Conservation (phyloP, 495 filamentous ascomycete genomes). For the Neurospora sp. region DNA sequence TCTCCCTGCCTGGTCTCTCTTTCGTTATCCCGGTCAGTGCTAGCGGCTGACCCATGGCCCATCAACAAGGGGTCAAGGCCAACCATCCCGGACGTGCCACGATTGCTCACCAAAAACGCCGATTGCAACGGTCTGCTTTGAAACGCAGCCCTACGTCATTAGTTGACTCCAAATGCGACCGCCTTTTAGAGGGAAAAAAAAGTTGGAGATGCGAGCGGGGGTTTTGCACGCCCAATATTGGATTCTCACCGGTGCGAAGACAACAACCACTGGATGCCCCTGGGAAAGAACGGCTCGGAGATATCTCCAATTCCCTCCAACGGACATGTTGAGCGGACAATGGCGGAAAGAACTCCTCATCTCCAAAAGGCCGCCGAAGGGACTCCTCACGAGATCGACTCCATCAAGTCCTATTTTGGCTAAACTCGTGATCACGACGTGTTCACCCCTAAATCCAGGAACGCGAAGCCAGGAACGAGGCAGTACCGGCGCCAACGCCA, state of each 20-base stretch:
- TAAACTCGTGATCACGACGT: background rate
- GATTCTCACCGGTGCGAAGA: background rate
- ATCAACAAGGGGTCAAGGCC: background rate
- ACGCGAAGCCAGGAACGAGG: background rate
- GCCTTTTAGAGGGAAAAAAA: background rate
- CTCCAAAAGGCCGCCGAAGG: background rate
- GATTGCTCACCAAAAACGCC: background rate
- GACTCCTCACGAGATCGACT: background rate
- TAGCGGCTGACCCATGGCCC: background rate
- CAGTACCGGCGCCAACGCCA: background rate
- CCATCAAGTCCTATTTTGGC: background rate
- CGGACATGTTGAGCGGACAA: background rate
- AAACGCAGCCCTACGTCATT: background rate
- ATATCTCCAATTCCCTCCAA: background rate
- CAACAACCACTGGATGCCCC: background rate
- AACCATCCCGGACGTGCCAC: background rate
- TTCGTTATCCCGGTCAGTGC: background rate
- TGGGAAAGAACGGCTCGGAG: background rate
- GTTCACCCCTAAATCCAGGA: background rate
- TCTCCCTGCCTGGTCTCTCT: background rate
- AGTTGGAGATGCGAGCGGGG: background rate
- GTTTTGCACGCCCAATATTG: background rate
- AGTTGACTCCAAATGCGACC: background rate
- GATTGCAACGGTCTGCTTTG: background rate
- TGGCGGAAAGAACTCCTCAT: background rate